Evolutionary conservation across 768 basidiomycete genomes (phyloP).

Genomic region (Butyriboletus loyo): DNA sequence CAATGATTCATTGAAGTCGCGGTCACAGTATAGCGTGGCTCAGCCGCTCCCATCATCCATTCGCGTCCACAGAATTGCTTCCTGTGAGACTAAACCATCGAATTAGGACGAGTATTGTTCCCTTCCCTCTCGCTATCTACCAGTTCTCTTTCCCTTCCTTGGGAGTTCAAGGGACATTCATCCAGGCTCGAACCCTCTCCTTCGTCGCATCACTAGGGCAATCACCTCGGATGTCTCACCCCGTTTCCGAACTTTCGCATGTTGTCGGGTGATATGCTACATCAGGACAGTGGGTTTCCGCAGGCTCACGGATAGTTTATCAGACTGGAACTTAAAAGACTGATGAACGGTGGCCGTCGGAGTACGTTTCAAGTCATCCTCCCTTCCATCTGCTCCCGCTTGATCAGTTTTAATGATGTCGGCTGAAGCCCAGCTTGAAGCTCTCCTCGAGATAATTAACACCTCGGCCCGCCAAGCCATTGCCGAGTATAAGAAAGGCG

Average conservation of each 20-base stretch:
- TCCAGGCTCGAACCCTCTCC: too few relatives aligned
- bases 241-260: not conserved
- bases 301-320: not conserved
- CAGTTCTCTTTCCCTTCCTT: slow-evolving; percentile 2
- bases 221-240: not conserved
- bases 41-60: not conserved
- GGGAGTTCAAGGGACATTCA: not conserved
- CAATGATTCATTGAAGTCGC: too few relatives aligned
- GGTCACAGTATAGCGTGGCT: too few relatives aligned
- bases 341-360: not conserved
- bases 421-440: slow-evolving; percentile 27
- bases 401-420: slow-evolving; percentile 11
- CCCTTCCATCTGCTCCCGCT: not conserved
- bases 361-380: not conserved
- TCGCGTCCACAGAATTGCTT: not conserved
- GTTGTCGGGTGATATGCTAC: not conserved
- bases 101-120: not conserved
- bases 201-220: not conserved
- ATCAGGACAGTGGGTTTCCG: not conserved
- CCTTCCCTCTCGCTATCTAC: not conserved
- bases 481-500: slow-evolving; percentile 24
- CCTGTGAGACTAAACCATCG: slow-evolving; percentile 10
- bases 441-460: slow-evolving; percentile 32
- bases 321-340: slow-evolving; percentile 4
- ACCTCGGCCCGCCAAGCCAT: slow-evolving; percentile 26